phyloP scores from a whole-genome alignment of 164 flowering plant species.

The Akebia trifoliata region DNA sequence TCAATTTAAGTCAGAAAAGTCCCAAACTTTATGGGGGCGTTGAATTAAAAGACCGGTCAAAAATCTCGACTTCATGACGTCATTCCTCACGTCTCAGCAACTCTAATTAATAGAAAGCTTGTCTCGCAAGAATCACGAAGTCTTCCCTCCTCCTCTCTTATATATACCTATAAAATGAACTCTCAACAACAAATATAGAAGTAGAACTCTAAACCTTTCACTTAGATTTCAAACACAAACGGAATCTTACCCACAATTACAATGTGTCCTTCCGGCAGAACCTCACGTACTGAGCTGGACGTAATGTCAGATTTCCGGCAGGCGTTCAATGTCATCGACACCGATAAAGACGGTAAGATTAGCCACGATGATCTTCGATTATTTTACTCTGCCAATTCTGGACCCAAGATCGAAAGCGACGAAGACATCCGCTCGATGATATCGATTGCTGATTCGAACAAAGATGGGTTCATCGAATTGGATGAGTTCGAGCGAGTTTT shows the following conservation, averaged over 20 bases:
- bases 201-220: no score
- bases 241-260: no score
- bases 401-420: conserved; percentile 25
- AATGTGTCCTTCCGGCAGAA: conserved; percentile 77
- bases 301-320: conserved; percentile 30
- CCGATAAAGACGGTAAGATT: conserved; percentile 82
- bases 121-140: no score
- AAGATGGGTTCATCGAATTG: conserved; percentile 68
- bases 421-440: conserved; percentile 75
- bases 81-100: conserved; percentile 10
- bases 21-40: no score
- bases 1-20: no score
- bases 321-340: conserved; percentile 77
- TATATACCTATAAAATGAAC: no score
- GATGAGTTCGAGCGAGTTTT: conserved; percentile 73
- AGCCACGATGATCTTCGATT: conserved; percentile 62
- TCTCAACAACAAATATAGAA: no score
- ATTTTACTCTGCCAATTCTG: conserved; percentile 50
- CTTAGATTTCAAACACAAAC: no score
- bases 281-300: neutral
- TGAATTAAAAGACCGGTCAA: no score
- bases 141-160: neutral
- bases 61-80: conserved; percentile 5
- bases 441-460: conserved; percentile 58
- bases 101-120: no score